These are phyloP conservation scores for Castanea mollissima DNA, from an alignment of 306 rosid genomes.

Conservation along the genomic window DNA sequence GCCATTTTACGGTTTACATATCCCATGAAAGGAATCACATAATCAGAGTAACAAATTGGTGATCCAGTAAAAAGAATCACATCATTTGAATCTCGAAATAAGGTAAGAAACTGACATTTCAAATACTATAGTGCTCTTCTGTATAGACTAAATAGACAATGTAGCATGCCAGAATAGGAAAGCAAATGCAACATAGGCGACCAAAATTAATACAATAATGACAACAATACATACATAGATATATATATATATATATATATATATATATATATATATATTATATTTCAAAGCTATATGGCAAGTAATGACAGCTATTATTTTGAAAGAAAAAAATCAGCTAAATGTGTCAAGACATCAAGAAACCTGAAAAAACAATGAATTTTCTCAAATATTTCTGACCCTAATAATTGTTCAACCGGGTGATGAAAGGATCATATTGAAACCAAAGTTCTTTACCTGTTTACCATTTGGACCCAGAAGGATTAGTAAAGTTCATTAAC, in stretches of 20 bases:
- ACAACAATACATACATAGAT: background rate
- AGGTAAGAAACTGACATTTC: background rate
- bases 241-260: too few species aligned
- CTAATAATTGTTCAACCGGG: background rate
- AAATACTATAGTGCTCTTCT: background rate
- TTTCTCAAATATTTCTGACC: background rate
- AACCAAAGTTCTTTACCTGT: background rate
- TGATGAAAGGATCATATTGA: background rate
- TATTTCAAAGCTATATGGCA: too few species aligned
- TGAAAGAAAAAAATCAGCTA: background rate
- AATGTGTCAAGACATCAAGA: background rate
- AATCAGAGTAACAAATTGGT: background rate
- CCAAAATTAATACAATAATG: background rate
- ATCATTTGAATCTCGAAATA: background rate
- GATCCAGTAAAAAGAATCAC: background rate
- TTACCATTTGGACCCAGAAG: background rate
- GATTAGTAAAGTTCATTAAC: background rate
- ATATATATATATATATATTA: too few species aligned
- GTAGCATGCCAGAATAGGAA: background rate
- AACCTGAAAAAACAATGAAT: background rate
- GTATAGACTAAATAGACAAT: background rate
- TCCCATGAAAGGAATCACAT: background rate
- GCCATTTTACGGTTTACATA: background rate
- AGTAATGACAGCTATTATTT: background rate
- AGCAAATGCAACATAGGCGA: background rate